A percentile compares a stretch with the other conserved stretches of the same genome.
These are phyloP conservation scores for Kalmanozyma brasiliensis DNA, from an alignment of 1,284 basidiomycete species.

Conservation along the genomic window DNA sequence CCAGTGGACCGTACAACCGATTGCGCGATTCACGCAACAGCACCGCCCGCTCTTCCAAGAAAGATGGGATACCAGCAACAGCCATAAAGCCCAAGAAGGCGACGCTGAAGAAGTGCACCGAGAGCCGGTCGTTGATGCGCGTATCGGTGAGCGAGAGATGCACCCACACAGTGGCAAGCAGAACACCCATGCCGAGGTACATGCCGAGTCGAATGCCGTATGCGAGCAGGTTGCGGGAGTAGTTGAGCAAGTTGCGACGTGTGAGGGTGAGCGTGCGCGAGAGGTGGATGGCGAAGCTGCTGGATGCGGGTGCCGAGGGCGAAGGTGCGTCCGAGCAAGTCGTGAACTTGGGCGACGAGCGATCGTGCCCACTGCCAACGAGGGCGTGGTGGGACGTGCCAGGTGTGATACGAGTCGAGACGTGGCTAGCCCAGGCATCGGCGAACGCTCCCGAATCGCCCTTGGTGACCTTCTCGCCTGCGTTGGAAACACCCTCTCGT, in stretches of 20 bases:
- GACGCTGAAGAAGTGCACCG: constrained; percentile 68
- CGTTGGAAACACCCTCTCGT: too few relatives aligned
- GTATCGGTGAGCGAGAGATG: constrained; percentile 69
- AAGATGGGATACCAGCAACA: constrained; percentile 69
- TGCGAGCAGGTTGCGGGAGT: constrained; percentile 72
- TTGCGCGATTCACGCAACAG: constrained; percentile 68
- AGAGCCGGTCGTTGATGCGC: constrained; percentile 68
- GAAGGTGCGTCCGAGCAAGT: not conserved
- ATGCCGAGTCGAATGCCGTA: constrained; percentile 75
- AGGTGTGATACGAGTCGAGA: too few relatives aligned
- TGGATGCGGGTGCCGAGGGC: not conserved
- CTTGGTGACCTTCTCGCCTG: too few relatives aligned
- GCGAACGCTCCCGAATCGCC: constrained; percentile 29
- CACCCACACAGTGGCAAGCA: constrained; percentile 75
- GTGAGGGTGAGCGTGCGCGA: constrained; percentile 26
- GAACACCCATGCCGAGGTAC: constrained; percentile 70
- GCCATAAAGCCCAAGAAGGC: constrained; percentile 74
- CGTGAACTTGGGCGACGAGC: too few relatives aligned
- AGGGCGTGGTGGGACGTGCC: too few relatives aligned
- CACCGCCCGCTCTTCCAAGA: constrained; percentile 69
- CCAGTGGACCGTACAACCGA: constrained; percentile 64
- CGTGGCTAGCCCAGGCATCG: constrained; percentile 23
- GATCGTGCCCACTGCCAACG: too few relatives aligned
- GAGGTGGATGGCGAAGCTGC: not conserved
- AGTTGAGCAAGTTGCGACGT: constrained; percentile 50